Evolutionary conservation across 2,329 filamentous ascomycete genomes (phyloP).

Genomic region (Lasiodiplodia theobromae): DNA sequence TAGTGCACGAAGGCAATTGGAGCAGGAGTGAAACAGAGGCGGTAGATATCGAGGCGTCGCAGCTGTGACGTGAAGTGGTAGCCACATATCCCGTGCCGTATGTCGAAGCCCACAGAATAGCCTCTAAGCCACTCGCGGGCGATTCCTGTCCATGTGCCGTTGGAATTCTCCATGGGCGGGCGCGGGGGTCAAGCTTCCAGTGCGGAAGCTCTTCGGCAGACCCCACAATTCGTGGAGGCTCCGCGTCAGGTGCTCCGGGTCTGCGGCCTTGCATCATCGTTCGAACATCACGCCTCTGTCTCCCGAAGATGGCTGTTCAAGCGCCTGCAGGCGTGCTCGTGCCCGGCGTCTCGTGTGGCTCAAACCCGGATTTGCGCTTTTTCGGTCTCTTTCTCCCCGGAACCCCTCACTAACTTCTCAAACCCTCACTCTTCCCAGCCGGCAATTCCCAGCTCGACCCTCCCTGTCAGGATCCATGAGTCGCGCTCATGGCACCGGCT

Average conservation of each 20-base stretch:
- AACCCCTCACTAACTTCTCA: not conserved
- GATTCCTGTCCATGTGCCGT: not conserved
- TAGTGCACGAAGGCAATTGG: not conserved
- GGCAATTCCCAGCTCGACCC: not conserved
- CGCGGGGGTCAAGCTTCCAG: not conserved
- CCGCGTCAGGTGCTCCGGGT: conserved; percentile 4
- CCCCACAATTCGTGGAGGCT: conserved; percentile 26
- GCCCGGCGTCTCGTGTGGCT: conserved; percentile 1
- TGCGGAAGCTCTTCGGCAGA: conserved; percentile 15
- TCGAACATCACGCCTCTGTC: conserved; percentile 4
- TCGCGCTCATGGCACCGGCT: not conserved
- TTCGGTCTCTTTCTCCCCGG: not conserved
- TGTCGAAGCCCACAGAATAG: conserved; percentile 10
- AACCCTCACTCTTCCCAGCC: not conserved
- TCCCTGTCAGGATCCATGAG: conserved; percentile 7
- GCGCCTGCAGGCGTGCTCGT: not conserved
- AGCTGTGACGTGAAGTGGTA: not conserved
- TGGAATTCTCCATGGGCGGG: not conserved
- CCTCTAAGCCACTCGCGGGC: not conserved
- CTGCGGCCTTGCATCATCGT: conserved; percentile 15
- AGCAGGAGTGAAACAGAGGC: no score
- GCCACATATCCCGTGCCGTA: not conserved
- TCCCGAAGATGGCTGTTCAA: conserved; percentile 5
- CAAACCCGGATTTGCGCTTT: not conserved
- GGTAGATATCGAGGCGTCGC: not conserved